Percentiles rank a stretch among this genome's conserved stretches.
phyloP scores from a whole-genome alignment of 495 filamentous ascomycete genomes.

The Hypomontagnella submonticulosa region DNA sequence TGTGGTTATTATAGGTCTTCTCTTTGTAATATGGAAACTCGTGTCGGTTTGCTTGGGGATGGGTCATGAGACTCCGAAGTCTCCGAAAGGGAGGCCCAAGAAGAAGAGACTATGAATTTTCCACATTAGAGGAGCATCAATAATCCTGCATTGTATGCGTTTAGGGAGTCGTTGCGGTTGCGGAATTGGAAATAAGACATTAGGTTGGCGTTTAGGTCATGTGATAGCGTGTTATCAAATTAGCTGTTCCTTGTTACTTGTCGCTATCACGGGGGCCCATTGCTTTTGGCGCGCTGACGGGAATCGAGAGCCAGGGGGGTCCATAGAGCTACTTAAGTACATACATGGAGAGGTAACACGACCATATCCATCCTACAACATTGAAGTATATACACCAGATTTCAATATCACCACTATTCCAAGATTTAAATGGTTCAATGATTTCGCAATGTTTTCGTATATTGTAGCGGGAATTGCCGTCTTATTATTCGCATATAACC shows the following conservation, averaged over 20 bases:
- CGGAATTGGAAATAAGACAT: slow-evolving; percentile 1
- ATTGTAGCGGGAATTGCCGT: slow-evolving; percentile 43
- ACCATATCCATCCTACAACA: slow-evolving; percentile 8
- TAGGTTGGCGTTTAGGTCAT: slow-evolving; percentile 35
- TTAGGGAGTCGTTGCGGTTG: slow-evolving; percentile 6
- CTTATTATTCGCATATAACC: slow-evolving; percentile 42
- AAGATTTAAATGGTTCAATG: slow-evolving; percentile 1
- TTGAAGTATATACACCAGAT: slow-evolving; percentile 2
- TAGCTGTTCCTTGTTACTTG: slow-evolving; percentile 5
- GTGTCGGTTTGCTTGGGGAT: slow-evolving; percentile 51
- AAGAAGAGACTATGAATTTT: slow-evolving; percentile 45
- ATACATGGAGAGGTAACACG: no score
- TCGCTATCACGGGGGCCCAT: slow-evolving; percentile 12
- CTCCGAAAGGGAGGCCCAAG: slow-evolving; percentile 28
- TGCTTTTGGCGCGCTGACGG: background rate
- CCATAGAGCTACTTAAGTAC: no score
- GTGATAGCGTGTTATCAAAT: slow-evolving; percentile 27
- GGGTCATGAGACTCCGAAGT: slow-evolving; percentile 37
- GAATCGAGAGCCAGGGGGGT: no score
- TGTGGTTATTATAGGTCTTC: slow-evolving; percentile 75
- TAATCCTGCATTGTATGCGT: slow-evolving; percentile 8
- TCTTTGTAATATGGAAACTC: slow-evolving; percentile 79
- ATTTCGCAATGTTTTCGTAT: slow-evolving; percentile 47
- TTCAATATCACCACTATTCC: background rate
- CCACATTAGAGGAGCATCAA: slow-evolving; percentile 9